Base-by-base conservation (phyloP, 495 filamentous ascomycete species). In the Massariosphaeria phaeospora region DNA sequence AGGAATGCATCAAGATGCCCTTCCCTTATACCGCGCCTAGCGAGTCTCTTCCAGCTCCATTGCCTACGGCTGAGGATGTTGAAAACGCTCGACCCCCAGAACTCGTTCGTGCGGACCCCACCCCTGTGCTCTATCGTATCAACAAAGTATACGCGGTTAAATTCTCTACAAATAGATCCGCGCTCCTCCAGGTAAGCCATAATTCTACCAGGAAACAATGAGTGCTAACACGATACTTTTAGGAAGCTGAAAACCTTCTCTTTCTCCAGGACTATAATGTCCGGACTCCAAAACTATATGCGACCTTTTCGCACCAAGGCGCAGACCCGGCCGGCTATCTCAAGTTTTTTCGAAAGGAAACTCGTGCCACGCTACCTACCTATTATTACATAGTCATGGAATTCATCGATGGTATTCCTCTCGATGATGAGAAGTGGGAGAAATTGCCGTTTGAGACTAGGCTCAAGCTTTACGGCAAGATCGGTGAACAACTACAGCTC, bases 321-420 rank as follows among this genome's bases (percentile, higher is more conserved):
- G 24, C 26, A 11, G 21, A 48, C 34, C 44, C 44, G 5, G 8
- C 34, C 4, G 12, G 18, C 25, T 12, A n/a, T 20, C 5, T 11
- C 18, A 13, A 33, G n/a, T 11, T 10, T 3, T 4, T 5, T 5
- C 26, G 26, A n/a, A 18, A 30, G n/a, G n/a, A n/a, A n/a, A n/a
- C n/a, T n/a, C n/a, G n/a, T n/a, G n/a, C n/a, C n/a, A n/a, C n/a
- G 18, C 44, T 17, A 20, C 36, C 36, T 20, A 40, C 36, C 7
- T 40, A 8, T 7, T 40, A 48, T 27, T 48, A 48, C 17, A 11
- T 33, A 33, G 44, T 48, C n/a, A 48, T 34, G 25, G 44, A 48
- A 4, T 48, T 31, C 20, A 30, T 48, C n/a, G 25, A 30, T 17
- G 44, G 44, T 21, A 12, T 31, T 15, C 11, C 25, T 34, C 23